A percentile compares a stretch with the other conserved stretches of the same genome.
phyloP scores from a whole-genome alignment of 495 filamentous ascomycete genomes.

The Patellaria atrata region DNA sequence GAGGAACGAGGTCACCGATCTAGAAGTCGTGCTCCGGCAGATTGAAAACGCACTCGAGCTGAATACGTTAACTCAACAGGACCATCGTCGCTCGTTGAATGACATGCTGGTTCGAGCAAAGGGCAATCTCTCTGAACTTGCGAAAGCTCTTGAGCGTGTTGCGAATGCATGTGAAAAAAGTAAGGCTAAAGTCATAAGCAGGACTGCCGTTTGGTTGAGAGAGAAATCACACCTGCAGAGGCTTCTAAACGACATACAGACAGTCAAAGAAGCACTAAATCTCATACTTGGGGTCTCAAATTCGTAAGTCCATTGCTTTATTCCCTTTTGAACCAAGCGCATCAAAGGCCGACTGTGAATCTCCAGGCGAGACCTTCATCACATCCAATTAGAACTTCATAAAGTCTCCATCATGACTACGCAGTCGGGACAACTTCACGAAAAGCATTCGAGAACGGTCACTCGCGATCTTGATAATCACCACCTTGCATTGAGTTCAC shows the following conservation, averaged over 20 bases:
- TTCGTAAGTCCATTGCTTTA: conserved; percentile 17
- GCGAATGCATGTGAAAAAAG: not conserved
- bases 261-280: conserved; percentile 20
- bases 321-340: no score
- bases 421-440: conserved; percentile 3
- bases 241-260: conserved; percentile 17
- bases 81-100: conserved; percentile 1
- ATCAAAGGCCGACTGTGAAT: no score
- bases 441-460: no score
- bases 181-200: conserved; percentile 6
- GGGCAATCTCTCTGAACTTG: conserved; percentile 15
- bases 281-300: conserved; percentile 19
- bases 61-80: no score
- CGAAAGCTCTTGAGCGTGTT: conserved; percentile 11
- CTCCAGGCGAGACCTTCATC: conserved; percentile 4
- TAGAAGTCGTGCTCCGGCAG: conserved; percentile 17
- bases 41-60: conserved; percentile 10
- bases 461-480: no score
- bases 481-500: no score
- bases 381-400: conserved; percentile 5
- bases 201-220: no score
- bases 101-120: conserved; percentile 16
- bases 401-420: conserved; percentile 3
- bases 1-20: conserved; percentile 19
- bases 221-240: conserved; percentile 11